phyloP scores from a whole-genome alignment of 257 asterid genomes.

The Fraxinus pennsylvanica region DNA sequence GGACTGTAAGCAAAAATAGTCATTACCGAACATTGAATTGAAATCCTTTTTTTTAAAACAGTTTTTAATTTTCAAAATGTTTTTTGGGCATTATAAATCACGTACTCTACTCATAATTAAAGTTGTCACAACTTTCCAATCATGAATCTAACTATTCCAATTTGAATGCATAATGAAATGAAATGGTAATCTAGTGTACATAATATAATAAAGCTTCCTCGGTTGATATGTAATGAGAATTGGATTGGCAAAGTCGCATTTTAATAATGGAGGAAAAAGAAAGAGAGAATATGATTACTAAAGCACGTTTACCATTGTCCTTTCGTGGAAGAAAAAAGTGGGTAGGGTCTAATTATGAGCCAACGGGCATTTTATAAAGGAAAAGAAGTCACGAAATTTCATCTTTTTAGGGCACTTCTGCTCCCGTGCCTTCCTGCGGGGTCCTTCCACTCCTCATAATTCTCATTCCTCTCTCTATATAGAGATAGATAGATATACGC shows the following conservation, averaged over 20 bases:
- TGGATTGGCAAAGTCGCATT: not conserved
- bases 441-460: conserved; percentile 34
- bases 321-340: conserved; percentile 35
- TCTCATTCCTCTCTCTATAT: not conserved
- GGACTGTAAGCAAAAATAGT: too few species aligned
- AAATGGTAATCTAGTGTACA: conserved; percentile 45
- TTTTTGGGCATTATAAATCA: conserved; percentile 26
- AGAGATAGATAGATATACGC: too few species aligned
- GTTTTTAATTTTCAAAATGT: not conserved
- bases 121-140: conserved; percentile 42
- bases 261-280: not conserved
- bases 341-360: conserved; percentile 27
- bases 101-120: conserved; percentile 29
- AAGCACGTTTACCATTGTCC: conserved; percentile 48
- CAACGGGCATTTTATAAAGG: conserved; percentile 26
- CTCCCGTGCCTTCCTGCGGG: conserved; percentile 53
- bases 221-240: not conserved
- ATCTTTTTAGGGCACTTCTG: conserved; percentile 62
- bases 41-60: too few species aligned
- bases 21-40: too few species aligned
- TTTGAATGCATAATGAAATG: conserved; percentile 31
- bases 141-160: conserved; percentile 40
- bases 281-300: conserved; percentile 21
- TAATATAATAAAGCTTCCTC: conserved; percentile 2
- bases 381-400: conserved; percentile 50